Evolutionary conservation across 768 basidiomycete genomes (phyloP).

Genomic region (Tulasnella sp.): DNA sequence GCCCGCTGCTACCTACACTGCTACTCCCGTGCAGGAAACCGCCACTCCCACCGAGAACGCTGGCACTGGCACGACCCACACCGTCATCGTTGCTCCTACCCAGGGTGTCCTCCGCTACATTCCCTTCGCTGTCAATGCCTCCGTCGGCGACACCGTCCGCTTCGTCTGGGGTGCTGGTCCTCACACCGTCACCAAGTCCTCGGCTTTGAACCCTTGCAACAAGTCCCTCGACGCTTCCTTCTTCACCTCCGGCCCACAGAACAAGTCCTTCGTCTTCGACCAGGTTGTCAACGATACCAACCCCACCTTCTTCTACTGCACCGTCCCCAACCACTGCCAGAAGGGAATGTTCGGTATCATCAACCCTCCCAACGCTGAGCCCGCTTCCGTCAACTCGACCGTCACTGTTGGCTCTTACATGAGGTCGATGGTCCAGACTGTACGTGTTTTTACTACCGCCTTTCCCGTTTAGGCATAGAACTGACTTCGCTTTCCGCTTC

Average conservation of each 20-base stretch:
- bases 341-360: slow-evolving; percentile 75
- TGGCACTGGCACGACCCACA: slow-evolving; percentile 65
- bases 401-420: slow-evolving; percentile 61
- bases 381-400: slow-evolving; percentile 40
- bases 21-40: slow-evolving; percentile 37
- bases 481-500: slow-evolving; percentile 21
- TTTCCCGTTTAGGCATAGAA: not conserved
- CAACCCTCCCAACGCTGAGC: slow-evolving; percentile 47
- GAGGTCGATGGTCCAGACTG: slow-evolving; percentile 46
- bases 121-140: slow-evolving; percentile 74
- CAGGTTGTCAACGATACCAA: slow-evolving; percentile 74
- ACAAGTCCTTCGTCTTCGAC: slow-evolving; percentile 66
- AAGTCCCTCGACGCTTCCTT: slow-evolving; percentile 55
- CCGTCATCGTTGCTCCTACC: slow-evolving; percentile 75
- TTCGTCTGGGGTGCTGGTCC: slow-evolving; percentile 79
- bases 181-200: slow-evolving; percentile 84
- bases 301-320: slow-evolving; percentile 77
- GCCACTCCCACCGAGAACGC: slow-evolving; percentile 39
- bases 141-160: slow-evolving; percentile 73
- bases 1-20: slow-evolving; percentile 43
- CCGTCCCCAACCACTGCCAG: slow-evolving; percentile 67
- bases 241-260: slow-evolving; percentile 69
- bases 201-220: slow-evolving; percentile 71
- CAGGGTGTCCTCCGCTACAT: slow-evolving; percentile 73
- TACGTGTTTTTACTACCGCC: slow-evolving; percentile 1